Percentiles rank a stretch among this genome's conserved stretches.
These are phyloP conservation scores for Cornus florida DNA, from an alignment of 148 eudicot genomes.

Conservation along the genomic window DNA sequence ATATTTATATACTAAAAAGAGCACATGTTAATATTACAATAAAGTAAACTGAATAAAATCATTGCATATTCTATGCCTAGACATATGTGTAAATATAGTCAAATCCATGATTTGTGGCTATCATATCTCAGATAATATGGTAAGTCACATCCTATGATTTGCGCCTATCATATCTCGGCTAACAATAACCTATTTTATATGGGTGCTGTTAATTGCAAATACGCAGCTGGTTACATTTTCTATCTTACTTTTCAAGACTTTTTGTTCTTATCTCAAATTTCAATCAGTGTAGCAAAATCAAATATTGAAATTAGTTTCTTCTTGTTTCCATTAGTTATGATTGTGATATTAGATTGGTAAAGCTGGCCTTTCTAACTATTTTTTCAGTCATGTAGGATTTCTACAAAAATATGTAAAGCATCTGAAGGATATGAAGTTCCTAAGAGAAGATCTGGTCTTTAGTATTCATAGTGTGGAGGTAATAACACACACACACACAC, in stretches of 20 bases:
- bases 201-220: not conserved
- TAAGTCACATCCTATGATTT: too few species aligned
- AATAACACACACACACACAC: not conserved
- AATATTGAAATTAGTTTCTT: not conserved
- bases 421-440: conserved; percentile 75
- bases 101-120: too few species aligned
- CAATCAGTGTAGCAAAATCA: too few species aligned
- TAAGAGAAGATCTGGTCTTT: conserved; percentile 84
- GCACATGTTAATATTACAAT: too few species aligned
- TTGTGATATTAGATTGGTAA: not conserved
- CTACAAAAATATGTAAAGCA: conserved; percentile 69
- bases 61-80: too few species aligned
- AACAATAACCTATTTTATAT: not conserved
- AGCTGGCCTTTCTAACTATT: conserved; percentile 11
- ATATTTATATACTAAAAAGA: too few species aligned
- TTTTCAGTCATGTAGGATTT: conserved; percentile 85
- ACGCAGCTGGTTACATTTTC: not conserved
- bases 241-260: not conserved
- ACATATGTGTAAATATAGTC: too few species aligned
- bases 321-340: not conserved
- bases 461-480: conserved; percentile 94
- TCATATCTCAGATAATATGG: too few species aligned
- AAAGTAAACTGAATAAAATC: too few species aligned
- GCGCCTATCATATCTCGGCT: too few species aligned
- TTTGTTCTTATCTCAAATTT: not conserved